Conservation (phyloP, 2,329 filamentous ascomycete species). For the Clonostachys solani region DNA sequence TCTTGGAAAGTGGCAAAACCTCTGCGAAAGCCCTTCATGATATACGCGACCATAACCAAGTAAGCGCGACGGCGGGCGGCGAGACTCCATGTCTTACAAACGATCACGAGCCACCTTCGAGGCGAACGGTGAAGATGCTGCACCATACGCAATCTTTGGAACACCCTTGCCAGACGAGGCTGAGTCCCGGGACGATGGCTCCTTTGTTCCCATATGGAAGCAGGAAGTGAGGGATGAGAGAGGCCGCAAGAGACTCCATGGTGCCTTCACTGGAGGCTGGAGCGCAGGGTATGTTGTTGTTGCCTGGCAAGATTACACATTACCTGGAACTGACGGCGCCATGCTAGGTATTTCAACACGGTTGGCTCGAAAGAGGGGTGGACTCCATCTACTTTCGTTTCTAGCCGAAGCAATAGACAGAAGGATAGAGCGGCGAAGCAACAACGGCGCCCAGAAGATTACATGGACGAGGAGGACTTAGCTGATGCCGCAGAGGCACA, state of each 20-base stretch:
- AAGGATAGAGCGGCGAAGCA: constrained; percentile 52
- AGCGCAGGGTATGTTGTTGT: constrained; percentile 74
- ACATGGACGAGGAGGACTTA: constrained; percentile 97
- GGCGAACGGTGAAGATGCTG: constrained; percentile 53
- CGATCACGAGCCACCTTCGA: constrained; percentile 76
- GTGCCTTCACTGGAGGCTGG: constrained; percentile 94
- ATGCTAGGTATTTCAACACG: constrained; percentile 86
- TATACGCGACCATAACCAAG: not conserved
- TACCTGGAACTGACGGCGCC: not conserved
- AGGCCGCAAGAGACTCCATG: constrained; percentile 86
- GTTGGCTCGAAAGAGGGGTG: constrained; percentile 98
- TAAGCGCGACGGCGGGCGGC: too few relatives aligned
- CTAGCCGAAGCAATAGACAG: constrained; percentile 75
- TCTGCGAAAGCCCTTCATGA: constrained; percentile 1
- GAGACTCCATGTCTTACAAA: constrained; percentile 66
- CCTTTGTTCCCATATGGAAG: constrained; percentile 94
- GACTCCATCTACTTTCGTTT: constrained; percentile 88
- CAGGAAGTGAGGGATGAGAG: constrained; percentile 94
- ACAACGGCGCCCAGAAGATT: constrained; percentile 76
- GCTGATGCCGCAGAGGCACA: constrained; percentile 79
- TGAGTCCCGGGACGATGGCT: constrained; percentile 80
- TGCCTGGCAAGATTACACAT: not conserved
- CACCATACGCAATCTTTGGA: constrained; percentile 76
- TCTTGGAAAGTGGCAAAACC: not conserved
- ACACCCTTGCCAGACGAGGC: constrained; percentile 81